Base-by-base conservation (phyloP, 345 rosid genomes). In the Sonneratia caseolaris region DNA sequence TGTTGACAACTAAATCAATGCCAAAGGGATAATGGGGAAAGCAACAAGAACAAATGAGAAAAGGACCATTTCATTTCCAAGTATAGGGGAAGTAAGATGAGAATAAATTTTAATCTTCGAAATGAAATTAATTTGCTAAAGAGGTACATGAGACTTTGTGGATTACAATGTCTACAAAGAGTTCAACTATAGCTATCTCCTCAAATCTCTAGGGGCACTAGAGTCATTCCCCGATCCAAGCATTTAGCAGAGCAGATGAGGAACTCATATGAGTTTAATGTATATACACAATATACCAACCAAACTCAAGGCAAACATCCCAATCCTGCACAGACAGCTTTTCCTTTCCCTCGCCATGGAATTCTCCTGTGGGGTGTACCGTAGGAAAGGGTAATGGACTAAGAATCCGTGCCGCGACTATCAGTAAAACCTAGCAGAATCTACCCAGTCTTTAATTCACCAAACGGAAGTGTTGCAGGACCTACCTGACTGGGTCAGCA, bases 161-260 rank as follows among this genome's bases (percentile, higher is more conserved):
- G 69, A 61, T 72, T 72, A 64, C 64, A 71, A 21, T 68, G 19
- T 18, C 74, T 71, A 71, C 24, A 51, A 71, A 64, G 57, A 12
- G 36, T 48, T 66, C 13, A 15, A 21, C 22, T 51, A 65, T 51
- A 68, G 5, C 71, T 68, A 48, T 66, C 65, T 40, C 64, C 36
- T 72, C 68, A 8, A 9, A 67, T 21, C 16, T 68, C 53, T 40
- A 62, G 66, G 37, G 66, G 37, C 18, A 35, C 18, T 32, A 11
- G 35, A 59, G 64, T 53, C 62, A 5, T 24, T 49, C 24, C 59
- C 61, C 35, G 7, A 57, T 49, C 71, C 57, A 3, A 19, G 36
- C 53, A 45, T 47, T 19, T 22, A 22, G 24, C 22, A 56, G 64
- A 59, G 64, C 64, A 59, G 64, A 59, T 6, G 64, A 59, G 64